These are phyloP conservation scores for Setomelanomma holmii DNA, from an alignment of 2,329 filamentous ascomycete genomes.

Conservation along the genomic window DNA sequence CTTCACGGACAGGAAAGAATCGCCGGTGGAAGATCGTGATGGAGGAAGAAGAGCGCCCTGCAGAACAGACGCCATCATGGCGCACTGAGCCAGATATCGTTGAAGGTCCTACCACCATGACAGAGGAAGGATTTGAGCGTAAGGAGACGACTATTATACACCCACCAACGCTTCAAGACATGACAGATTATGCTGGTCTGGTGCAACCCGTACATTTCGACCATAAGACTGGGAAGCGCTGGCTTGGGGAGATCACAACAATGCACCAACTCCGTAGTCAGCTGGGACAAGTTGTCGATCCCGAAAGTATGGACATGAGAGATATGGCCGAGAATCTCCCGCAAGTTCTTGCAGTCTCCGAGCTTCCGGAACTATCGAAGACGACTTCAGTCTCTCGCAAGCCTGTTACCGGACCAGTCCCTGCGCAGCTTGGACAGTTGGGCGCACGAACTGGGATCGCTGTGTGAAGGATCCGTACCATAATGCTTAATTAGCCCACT, in stretches of 20 bases:
- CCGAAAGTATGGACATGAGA: constrained; percentile 5
- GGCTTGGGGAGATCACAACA: constrained; percentile 31
- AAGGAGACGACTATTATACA: constrained; percentile 57
- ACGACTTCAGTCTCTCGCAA: constrained; percentile 20
- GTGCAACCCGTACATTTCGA: constrained; percentile 41
- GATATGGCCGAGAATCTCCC: constrained; percentile 17
- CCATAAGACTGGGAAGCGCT: constrained; percentile 34
- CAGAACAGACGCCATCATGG: constrained; percentile 15
- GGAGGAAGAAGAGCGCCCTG: constrained; percentile 19
- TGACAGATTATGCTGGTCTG: constrained; percentile 33
- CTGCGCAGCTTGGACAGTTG: background rate
- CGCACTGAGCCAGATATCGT: constrained; percentile 48
- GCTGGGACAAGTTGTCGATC: background rate
- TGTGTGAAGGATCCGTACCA: background rate
- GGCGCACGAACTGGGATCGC: background rate
- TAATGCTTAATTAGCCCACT: background rate
- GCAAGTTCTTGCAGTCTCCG: constrained; percentile 1
- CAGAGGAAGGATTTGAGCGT: constrained; percentile 50
- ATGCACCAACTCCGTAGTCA: constrained; percentile 23
- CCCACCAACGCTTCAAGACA: constrained; percentile 51
- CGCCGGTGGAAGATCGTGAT: constrained; percentile 39
- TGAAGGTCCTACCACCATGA: constrained; percentile 48
- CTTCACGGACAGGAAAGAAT: constrained; percentile 37
- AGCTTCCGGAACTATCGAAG: background rate
- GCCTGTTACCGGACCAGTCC: constrained; percentile 10